These are phyloP conservation scores for Phaeosphaeriaceae sp. DNA, from an alignment of 2,329 filamentous ascomycete genomes.

Conservation along the genomic window DNA sequence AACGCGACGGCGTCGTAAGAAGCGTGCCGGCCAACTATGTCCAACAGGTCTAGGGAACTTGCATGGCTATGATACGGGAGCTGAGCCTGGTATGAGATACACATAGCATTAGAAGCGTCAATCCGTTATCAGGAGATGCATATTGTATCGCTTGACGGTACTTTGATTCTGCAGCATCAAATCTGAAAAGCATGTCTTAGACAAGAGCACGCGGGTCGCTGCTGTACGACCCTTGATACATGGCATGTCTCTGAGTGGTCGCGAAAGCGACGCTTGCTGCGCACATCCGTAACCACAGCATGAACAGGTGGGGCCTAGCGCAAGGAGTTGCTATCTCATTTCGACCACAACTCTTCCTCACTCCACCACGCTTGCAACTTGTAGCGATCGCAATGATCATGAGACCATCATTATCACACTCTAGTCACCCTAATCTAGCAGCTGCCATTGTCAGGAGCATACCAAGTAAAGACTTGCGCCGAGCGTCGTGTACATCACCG, in stretches of 20 bases:
- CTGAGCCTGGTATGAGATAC: conserved; percentile 10
- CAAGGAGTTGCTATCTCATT: neutral
- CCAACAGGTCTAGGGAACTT: conserved; percentile 66
- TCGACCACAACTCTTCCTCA: neutral
- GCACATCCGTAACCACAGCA: neutral
- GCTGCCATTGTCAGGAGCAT: neutral
- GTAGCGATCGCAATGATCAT: neutral
- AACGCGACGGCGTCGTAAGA: conserved; percentile 83
- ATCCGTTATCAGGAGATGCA: conserved; percentile 6
- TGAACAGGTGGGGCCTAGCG: conserved; percentile 9
- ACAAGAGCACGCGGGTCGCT: conserved; percentile 8
- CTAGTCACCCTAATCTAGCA: neutral
- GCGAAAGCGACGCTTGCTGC: conserved; percentile 1
- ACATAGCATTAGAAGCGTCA: conserved; percentile 5
- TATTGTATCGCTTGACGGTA: too few species aligned
- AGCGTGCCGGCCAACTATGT: conserved; percentile 96
- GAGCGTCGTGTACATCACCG: neutral
- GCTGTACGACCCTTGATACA: conserved; percentile 11
- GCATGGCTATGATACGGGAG: conserved; percentile 18
- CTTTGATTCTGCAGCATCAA: too few species aligned
- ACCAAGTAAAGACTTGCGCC: too few species aligned
- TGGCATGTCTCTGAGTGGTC: neutral
- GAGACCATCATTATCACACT: neutral
- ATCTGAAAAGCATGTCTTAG: conserved; percentile 3
- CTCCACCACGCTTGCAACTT: neutral